Evolutionary conservation across 2,329 filamentous ascomycete genomes (phyloP).

Genomic region (Aspergillus japonicus): DNA sequence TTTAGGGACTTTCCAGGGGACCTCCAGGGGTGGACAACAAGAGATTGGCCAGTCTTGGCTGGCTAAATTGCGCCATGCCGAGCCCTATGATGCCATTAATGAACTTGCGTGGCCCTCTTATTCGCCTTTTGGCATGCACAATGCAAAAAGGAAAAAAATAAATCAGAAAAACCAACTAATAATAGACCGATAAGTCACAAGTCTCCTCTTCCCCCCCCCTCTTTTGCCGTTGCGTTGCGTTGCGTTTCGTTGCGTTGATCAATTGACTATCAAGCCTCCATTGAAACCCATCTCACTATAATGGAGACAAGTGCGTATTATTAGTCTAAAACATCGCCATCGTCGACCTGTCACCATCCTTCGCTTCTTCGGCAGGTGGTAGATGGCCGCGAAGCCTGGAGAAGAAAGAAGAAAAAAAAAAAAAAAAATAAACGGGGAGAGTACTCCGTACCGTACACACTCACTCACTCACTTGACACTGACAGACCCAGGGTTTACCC

Average conservation of each 20-base stretch:
- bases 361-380: too few species aligned
- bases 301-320: background rate
- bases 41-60: background rate
- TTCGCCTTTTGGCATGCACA: too few species aligned
- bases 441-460: too few species aligned
- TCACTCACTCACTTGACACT: too few species aligned
- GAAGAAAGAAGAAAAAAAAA: background rate
- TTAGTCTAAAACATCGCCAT: constrained; percentile 2
- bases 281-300: background rate
- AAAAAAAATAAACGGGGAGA: too few species aligned
- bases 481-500: background rate
- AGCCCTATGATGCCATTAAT: constrained; percentile 5
- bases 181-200: background rate
- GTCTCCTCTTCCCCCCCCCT: background rate
- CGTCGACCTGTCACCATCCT: background rate
- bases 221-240: background rate
- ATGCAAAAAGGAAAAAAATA: too few species aligned
- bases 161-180: background rate
- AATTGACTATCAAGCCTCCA: background rate
- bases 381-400: too few species aligned
- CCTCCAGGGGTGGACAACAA: background rate
- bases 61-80: background rate
- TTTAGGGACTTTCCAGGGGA: background rate
- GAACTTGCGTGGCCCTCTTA: background rate
- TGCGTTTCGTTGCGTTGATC: background rate